Percentiles rank a stretch among this genome's conserved stretches.
Evolutionary conservation across 108 stramenopile species (phyloP).

Genomic region (Mediolabrus comicus): DNA sequence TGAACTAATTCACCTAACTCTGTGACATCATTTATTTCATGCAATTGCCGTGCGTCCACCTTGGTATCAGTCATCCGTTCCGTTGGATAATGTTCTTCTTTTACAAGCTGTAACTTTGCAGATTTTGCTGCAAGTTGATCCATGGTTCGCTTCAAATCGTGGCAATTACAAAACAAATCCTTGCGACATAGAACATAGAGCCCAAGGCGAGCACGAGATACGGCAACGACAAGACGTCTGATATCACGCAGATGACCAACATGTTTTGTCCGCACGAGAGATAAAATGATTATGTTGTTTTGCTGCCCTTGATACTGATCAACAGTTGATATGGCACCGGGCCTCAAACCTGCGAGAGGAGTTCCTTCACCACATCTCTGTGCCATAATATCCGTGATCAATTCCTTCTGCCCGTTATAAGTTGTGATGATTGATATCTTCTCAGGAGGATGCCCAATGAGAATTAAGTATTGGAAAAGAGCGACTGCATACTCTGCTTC

Average conservation of each 20-base stretch:
- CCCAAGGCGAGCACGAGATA: constrained; percentile 95
- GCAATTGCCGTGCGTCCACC: constrained; percentile 45
- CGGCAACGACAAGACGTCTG: constrained; percentile 95
- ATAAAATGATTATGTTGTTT: constrained; percentile 93
- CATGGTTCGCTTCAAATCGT: constrained; percentile 76
- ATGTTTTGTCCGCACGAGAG: constrained; percentile 89
- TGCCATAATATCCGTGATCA: constrained; percentile 85
- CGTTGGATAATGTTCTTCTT: constrained; percentile 62
- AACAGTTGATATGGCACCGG: constrained; percentile 78
- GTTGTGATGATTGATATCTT: constrained; percentile 96
- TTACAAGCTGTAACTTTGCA: constrained; percentile 66
- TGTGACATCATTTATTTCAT: constrained; percentile 70
- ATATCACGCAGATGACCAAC: constrained; percentile 96
- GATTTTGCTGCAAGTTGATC: constrained; percentile 56
- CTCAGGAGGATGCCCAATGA: constrained; percentile 92
- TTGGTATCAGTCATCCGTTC: constrained; percentile 54
- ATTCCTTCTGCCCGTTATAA: constrained; percentile 97
- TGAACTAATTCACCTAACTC: constrained; percentile 82
- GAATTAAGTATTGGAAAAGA: constrained; percentile 96
- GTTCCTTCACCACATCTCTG: constrained; percentile 85
- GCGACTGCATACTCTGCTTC: constrained; percentile 99
- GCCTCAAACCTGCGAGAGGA: constrained; percentile 71
- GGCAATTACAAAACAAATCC: constrained; percentile 64
- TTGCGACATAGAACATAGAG: constrained; percentile 91
- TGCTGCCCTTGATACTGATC: constrained; percentile 99